Base-by-base conservation (phyloP, 1,284 basidiomycete species). In the Clitocybe nebularis region DNA sequence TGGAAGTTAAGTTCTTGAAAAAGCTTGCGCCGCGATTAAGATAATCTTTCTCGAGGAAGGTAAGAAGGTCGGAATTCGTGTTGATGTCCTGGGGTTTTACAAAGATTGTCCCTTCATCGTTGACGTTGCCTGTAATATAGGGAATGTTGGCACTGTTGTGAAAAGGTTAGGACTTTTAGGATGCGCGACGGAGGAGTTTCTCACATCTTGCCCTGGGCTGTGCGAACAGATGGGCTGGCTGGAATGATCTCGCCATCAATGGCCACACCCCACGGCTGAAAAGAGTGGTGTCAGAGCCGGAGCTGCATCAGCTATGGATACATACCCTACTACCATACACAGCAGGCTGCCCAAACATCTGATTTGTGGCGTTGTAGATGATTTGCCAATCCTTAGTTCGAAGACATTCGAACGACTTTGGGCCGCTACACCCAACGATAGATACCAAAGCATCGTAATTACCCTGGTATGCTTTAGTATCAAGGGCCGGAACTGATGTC, bases 191-290 rank as follows among this genome's bases (percentile, higher is more conserved):
- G 23, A 6, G 1, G 0, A 2, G 32, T 11, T 4, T 30, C 52
- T 39, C 39, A 56, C 54, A 56, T 44, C 40, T 50, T 48, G 1
- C 54, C 53, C 28, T 50, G 44, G 5, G 50, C 47, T 22, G 51
- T 54, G 16, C 54, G 49, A 22, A 50, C 29, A 9, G 47, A 47
- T 10, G 54, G 54, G 25, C 38, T 44, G 22, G 36, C 54, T 20
- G 54, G 54, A 5, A 54, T 54, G 16, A 56, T 45, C 8, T 54
- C 49, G 1, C 53, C 53, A 11, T 56, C 54, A 10, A 54, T 47
- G 11, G 51, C 36, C 1, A 53, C 43, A 28, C 53, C 54, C 54
- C 54, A 56, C 1, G 52, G 52, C 54, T 56, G 24, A 7, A 22
- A 19, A 17, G 16, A 13, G 29, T 14, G 23, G 6, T 1, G 11